Base-by-base conservation (phyloP, 2,329 filamentous ascomycete genomes). In the Herpotrichia juniperi region DNA sequence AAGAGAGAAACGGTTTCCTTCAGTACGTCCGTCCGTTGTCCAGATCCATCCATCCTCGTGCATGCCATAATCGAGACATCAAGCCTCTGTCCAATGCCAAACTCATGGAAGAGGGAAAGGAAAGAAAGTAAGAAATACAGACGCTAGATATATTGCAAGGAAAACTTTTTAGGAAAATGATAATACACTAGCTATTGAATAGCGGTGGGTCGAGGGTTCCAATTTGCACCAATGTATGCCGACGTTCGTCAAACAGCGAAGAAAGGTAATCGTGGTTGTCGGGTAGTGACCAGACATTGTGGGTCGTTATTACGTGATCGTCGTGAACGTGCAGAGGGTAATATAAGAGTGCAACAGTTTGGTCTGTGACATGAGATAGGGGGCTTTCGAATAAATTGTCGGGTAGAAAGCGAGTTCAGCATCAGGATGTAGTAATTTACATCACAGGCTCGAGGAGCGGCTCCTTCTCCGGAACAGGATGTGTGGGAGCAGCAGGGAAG, bases 401-500 rank as follows among this genome's bases (percentile, higher is more conserved):
- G 39, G 39, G 17, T 24, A 12, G 14, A 40, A 48, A 48, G 44
- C 34, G 19, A 24, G 30, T 35, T 35, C 42, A 11, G 28, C 24
- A 11, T 28, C 30, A 26, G n/a, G 42, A 14, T 24, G 25, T 28
- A 16, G 4, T 6, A n/a, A 24, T 25, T 30, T 48, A 53, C n/a
- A 37, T 24, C 32, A 63, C 69, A 42, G 68, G 61, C 57, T 71
- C 63, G 39, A 66, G 56, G 34, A 63, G 54, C 14, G 62, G 50
- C 37, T 53, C 56, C 50, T 54, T 54, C 42, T 53, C 54, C 12
- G 52, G 19, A 9, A 47, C 53, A 16, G 61, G 59, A 34, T 60
- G 58, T 43, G 54, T 61, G 19, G 68, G 68, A 25, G 67, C 67
- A 30, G 53, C 45, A 16, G 69, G 68, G 59, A 71, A 67, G 40